A percentile compares a stretch with the other conserved stretches of the same genome.
Conservation (phyloP, 1,284 basidiomycete genomes). For the Wallemia ichthyophaga region DNA sequence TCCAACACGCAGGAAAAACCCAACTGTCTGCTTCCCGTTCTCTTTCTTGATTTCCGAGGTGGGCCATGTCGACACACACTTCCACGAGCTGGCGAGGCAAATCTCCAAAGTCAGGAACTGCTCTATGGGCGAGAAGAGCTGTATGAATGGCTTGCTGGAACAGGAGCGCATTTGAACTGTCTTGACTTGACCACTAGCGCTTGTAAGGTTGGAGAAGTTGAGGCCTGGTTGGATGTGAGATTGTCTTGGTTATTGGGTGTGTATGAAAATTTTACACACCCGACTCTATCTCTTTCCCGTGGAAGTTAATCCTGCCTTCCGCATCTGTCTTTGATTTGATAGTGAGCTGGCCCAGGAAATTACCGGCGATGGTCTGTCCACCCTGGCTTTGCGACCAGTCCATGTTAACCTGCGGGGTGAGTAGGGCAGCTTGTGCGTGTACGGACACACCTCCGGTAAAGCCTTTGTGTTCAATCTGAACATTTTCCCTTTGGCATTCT, state of each 20-base stretch:
- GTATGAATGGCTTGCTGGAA: not conserved
- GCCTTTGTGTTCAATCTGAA: not conserved
- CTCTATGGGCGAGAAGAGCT: not conserved
- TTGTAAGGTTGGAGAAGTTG: not conserved
- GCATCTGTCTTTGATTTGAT: not conserved
- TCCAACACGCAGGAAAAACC: not conserved
- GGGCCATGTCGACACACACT: not conserved
- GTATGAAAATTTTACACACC: no score
- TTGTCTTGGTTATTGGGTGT: no score
- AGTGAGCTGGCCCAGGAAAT: not conserved
- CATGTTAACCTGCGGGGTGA: not conserved
- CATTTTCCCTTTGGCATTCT: not conserved
- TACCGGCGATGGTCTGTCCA: not conserved
- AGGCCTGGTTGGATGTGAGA: no score
- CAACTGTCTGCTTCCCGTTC: not conserved
- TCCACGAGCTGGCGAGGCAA: not conserved
- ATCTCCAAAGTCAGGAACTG: not conserved
- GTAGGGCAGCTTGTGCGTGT: no score
- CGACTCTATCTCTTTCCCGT: not conserved
- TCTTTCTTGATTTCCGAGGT: not conserved
- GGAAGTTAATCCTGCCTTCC: not conserved
- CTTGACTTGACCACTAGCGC: not conserved
- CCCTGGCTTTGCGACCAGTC: not conserved
- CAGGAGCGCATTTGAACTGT: not conserved
- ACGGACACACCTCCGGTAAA: not conserved